Percentiles rank a stretch among this genome's conserved stretches.
Conservation (phyloP, 2,329 filamentous ascomycete species). For the Zarea fungicola region DNA sequence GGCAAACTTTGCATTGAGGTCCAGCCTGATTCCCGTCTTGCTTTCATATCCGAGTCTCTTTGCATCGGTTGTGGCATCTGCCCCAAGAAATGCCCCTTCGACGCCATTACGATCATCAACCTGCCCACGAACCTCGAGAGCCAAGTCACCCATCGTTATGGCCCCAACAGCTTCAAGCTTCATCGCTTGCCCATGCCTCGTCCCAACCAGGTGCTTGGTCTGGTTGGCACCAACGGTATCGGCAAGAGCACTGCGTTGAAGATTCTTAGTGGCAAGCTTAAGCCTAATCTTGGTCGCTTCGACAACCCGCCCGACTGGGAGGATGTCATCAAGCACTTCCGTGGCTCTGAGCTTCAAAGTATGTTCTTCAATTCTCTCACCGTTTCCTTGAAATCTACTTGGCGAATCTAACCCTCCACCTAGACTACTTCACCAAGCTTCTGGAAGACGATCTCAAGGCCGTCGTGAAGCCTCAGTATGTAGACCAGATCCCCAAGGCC, state of each 20-base stretch:
- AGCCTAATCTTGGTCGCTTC: slow-evolving; percentile 92
- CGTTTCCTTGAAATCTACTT: neutral
- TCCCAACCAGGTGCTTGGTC: slow-evolving; percentile 88
- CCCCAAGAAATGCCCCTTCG: slow-evolving; percentile 98
- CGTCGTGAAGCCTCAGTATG: slow-evolving; percentile 98
- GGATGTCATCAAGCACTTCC: slow-evolving; percentile 97
- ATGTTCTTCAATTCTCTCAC: slow-evolving; percentile 29
- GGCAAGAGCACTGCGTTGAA: slow-evolving; percentile 99
- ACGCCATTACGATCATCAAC: slow-evolving; percentile 99
- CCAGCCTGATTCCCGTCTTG: slow-evolving; percentile 78
- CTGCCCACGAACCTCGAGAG: slow-evolving; percentile 98
- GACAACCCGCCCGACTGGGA: slow-evolving; percentile 99
- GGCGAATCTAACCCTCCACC: slow-evolving; percentile 17
- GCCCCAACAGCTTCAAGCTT: slow-evolving; percentile 99
- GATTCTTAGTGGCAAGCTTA: slow-evolving; percentile 96
- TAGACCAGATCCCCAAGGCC: slow-evolving; percentile 94
- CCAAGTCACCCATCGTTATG: slow-evolving; percentile 97
- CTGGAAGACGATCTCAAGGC: slow-evolving; percentile 96
- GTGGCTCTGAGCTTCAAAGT: slow-evolving; percentile 96
- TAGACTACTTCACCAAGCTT: slow-evolving; percentile 96
- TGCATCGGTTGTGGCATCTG: slow-evolving; percentile 99
- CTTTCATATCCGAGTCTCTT: slow-evolving; percentile 93
- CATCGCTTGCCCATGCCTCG: slow-evolving; percentile 94
- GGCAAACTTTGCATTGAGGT: slow-evolving; percentile 99
- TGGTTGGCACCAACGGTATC: slow-evolving; percentile 99